Evolutionary conservation across 345 rosid species (phyloP), one percentile per base, ranked within the genome.

Genomic region (Eutrema japonicum): DNA sequence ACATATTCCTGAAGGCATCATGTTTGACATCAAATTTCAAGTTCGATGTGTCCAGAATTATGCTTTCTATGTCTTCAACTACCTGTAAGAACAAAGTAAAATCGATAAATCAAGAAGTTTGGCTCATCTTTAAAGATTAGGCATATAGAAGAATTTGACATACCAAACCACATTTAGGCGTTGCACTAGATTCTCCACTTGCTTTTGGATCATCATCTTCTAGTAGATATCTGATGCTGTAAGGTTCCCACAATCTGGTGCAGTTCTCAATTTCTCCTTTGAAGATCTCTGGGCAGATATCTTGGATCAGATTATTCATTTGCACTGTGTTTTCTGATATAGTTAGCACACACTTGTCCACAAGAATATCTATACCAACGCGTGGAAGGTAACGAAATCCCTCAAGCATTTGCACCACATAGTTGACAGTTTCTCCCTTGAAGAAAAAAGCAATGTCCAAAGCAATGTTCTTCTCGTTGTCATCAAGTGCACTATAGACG

Each of bases 291-390:
- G 35, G 32, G 1, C 71, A 51, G 26, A 78, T 54, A 26, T 55
- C 78, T 63, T 48, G 78, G 26, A 68, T 35, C 26, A 73, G 53
- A 37, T 63, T 60, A 58, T 65, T 69, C 73, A 65, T 79, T 16
- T 3, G 2, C n/a, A 79, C 26, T 10, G 3, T 37, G 1, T 46
- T 22, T 9, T 40, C 3, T 12, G 18, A 40, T 2, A 79, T 49
- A 13, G 2, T 47, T 9, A 73, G 26, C 0, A 76, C 54, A 37
- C 76, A 72, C 5, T 72, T 82, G 3, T 76, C 59, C 3, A 64
- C 47, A 33, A 82, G 85, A 65, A 26, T 35, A 32, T 67, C 8
- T 14, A 60, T 26, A 5, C 26, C 71, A 67, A 67, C 30, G 4
- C 11, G 61, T 67, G 61, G 37, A 26, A 56, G 5, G 74, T 57